phyloP scores from a whole-genome alignment of 2,329 filamentous ascomycete species.

The Cyphellophora attinorum region DNA sequence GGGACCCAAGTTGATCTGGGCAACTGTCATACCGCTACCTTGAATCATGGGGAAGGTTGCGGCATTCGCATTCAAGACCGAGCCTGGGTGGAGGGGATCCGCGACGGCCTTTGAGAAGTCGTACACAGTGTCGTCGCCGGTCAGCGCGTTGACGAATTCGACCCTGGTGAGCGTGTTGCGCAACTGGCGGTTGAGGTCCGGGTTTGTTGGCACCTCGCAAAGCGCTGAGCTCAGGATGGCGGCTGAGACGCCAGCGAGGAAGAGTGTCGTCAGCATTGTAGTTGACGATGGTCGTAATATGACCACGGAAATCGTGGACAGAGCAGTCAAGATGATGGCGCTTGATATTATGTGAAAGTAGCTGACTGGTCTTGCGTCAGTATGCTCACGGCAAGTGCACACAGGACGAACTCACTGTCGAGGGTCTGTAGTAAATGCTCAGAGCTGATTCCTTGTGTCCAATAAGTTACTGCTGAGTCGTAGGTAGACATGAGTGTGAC shows the following conservation, averaged over 20 bases:
- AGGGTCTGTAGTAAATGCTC: too few relatives aligned
- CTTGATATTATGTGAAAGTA: too few relatives aligned
- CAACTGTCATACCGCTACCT: conserved; percentile 32
- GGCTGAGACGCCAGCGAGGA: conserved; percentile 16
- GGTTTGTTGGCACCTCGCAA: conserved; percentile 30
- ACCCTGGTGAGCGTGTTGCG: conserved; percentile 34
- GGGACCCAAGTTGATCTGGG: conserved; percentile 33
- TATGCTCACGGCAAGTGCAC: too few relatives aligned
- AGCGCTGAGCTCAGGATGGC: conserved; percentile 11
- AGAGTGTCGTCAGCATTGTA: conserved; percentile 2
- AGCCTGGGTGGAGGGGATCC: conserved; percentile 11
- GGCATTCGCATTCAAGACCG: conserved; percentile 22
- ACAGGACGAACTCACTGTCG: too few relatives aligned
- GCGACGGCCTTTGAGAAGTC: conserved; percentile 31
- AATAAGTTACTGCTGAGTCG: too few relatives aligned
- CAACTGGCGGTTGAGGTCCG: conserved; percentile 29
- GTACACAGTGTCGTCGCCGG: conserved; percentile 38
- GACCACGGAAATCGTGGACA: neutral
- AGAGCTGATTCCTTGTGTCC: too few relatives aligned
- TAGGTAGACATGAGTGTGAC: neutral
- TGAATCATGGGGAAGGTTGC: conserved; percentile 35
- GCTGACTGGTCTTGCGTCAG: too few relatives aligned
- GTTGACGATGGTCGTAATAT: neutral
- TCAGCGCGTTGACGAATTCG: conserved; percentile 33
- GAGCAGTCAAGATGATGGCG: too few relatives aligned